Percentiles rank a stretch among this genome's conserved stretches.
Evolutionary conservation across 2,329 filamentous ascomycete species (phyloP).

Genomic region (Xylaria sp.): DNA sequence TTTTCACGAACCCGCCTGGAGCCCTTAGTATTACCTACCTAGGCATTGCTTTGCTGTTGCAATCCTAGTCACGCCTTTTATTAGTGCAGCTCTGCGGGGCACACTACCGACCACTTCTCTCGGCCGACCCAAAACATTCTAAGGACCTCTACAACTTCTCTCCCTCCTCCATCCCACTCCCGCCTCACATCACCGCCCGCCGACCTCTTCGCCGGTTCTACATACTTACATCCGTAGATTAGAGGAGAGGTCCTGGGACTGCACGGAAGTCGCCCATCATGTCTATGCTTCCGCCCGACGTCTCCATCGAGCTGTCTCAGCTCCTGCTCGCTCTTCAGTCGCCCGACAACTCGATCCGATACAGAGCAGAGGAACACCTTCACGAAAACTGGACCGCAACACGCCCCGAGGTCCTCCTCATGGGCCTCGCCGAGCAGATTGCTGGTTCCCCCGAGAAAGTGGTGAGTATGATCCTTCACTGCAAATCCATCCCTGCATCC

Average conservation of each 20-base stretch:
- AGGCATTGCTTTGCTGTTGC: not conserved
- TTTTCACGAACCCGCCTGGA: not conserved
- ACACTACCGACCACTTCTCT: constrained; percentile 8
- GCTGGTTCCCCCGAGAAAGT: constrained; percentile 67
- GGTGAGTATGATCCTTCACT: constrained; percentile 45
- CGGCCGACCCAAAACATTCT: constrained; percentile 5
- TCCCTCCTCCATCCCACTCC: not conserved
- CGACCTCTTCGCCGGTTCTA: constrained; percentile 2
- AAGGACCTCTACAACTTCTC: not conserved
- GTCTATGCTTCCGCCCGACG: constrained; percentile 80
- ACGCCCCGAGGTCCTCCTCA: constrained; percentile 80
- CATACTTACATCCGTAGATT: not conserved
- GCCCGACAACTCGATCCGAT: constrained; percentile 77
- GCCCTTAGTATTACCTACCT: not conserved
- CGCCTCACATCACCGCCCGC: not conserved
- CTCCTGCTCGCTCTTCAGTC: constrained; percentile 85
- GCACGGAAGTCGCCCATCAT: constrained; percentile 41
- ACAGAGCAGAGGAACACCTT: constrained; percentile 83
- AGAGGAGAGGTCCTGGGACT: constrained; percentile 7
- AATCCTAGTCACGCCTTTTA: constrained; percentile 16
- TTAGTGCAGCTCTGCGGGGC: constrained; percentile 15
- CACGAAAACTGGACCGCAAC: constrained; percentile 82
- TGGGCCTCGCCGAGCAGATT: constrained; percentile 92
- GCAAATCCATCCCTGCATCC: not conserved
- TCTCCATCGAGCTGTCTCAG: constrained; percentile 77